Conservation (phyloP, 2,329 filamentous ascomycete species). For the Aspergillus intermedius region DNA sequence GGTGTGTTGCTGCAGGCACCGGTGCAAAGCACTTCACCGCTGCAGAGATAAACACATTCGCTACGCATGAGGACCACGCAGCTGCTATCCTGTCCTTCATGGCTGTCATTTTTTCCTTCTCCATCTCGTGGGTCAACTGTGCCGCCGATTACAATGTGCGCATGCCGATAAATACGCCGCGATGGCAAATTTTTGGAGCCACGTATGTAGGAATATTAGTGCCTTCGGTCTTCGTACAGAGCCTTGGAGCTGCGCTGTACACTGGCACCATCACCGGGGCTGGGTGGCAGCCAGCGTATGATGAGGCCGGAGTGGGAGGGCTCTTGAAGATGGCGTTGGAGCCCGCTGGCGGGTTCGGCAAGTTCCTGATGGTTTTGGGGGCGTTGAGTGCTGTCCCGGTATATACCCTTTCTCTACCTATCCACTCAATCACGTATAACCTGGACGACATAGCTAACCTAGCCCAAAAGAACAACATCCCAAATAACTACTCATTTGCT, state of each 20-base stretch:
- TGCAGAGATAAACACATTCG: conserved; percentile 16
- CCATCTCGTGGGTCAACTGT: conserved; percentile 33
- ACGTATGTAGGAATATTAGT: conserved; percentile 11
- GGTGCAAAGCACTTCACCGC: conserved; percentile 28
- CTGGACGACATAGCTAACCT: conserved; percentile 1
- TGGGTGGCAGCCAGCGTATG: conserved; percentile 23
- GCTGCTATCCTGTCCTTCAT: conserved; percentile 31
- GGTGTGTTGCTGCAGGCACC: conserved; percentile 33
- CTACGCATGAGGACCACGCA: conserved; percentile 23
- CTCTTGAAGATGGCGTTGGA: conserved; percentile 25
- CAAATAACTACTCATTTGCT: conserved; percentile 33
- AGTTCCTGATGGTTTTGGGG: conserved; percentile 28
- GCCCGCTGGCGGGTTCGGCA: conserved; percentile 29
- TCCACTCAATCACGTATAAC: not conserved
- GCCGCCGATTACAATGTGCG: conserved; percentile 35
- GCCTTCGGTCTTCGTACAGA: conserved; percentile 27
- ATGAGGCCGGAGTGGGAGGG: conserved; percentile 22
- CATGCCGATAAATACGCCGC: conserved; percentile 30
- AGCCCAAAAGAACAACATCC: conserved; percentile 27
- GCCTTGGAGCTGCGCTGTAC: conserved; percentile 28
- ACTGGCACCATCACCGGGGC: conserved; percentile 20
- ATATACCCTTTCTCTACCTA: conserved; percentile 1
- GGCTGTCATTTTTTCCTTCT: conserved; percentile 33
- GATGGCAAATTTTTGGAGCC: conserved; percentile 25
- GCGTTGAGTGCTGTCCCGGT: conserved; percentile 29